Conservation (phyloP, 768 basidiomycete species). For the Podaxis rugospora region DNA sequence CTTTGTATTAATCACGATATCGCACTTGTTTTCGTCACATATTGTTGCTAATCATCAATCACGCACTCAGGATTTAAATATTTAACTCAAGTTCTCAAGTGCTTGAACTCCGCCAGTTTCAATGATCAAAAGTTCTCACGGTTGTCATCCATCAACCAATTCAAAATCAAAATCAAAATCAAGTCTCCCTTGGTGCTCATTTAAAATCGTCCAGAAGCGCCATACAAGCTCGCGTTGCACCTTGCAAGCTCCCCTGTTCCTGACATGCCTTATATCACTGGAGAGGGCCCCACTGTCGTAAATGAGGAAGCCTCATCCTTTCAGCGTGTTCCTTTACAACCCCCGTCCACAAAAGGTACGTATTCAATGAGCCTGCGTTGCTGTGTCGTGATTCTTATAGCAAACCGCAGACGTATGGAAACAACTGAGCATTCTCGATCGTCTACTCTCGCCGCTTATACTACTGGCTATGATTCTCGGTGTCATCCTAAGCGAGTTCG, state of each 20-base stretch:
- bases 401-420: not conserved
- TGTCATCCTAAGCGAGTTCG: slow-evolving; percentile 66
- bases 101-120: not conserved
- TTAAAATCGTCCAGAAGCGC: not conserved
- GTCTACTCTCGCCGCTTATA: slow-evolving; percentile 2
- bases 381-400: not conserved
- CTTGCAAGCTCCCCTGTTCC: not conserved
- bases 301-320: not conserved
- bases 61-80: not conserved
- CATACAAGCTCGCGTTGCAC: not conserved
- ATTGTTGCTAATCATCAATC: not conserved
- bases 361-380: not conserved
- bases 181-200: not conserved
- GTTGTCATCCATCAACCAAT: not conserved
- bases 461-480: slow-evolving; percentile 3
- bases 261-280: not conserved
- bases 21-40: not conserved
- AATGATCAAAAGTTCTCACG: not conserved
- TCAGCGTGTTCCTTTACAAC: not conserved
- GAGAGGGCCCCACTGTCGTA: not conserved
- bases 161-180: slow-evolving; percentile 13
- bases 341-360: not conserved
- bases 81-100: not conserved
- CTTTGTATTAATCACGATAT: not conserved
- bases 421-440: slow-evolving; percentile 3